A percentile compares a stretch with the other conserved stretches of the same genome.
These are phyloP conservation scores for Clarireedia homoeocarpa DNA, from an alignment of 2,329 filamentous ascomycete genomes.

Conservation along the genomic window DNA sequence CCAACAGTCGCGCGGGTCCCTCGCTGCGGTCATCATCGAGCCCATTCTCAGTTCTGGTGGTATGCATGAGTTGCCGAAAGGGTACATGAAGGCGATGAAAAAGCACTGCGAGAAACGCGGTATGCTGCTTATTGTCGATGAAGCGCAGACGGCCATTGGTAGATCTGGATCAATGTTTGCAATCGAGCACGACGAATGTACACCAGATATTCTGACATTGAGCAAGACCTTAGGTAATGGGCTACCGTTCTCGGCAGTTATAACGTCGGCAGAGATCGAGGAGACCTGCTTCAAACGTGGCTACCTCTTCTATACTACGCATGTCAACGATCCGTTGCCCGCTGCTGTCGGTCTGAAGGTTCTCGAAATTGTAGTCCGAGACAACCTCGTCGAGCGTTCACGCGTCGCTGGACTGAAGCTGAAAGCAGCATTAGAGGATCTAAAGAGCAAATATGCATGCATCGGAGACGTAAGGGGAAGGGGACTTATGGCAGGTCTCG, in stretches of 20 bases:
- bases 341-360: slow-evolving; percentile 54
- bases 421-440: slow-evolving; percentile 37
- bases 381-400: slow-evolving; percentile 42
- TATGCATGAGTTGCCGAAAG: slow-evolving; percentile 49
- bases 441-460: slow-evolving; percentile 48
- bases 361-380: slow-evolving; percentile 51
- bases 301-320: slow-evolving; percentile 53
- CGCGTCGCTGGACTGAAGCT: slow-evolving; percentile 38
- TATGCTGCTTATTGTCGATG: slow-evolving; percentile 52
- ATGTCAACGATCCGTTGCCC: slow-evolving; percentile 54
- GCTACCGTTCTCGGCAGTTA: slow-evolving; percentile 49
- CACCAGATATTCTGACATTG: slow-evolving; percentile 52
- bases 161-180: slow-evolving; percentile 51
- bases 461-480: slow-evolving; percentile 54
- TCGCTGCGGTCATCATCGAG: slow-evolving; percentile 57
- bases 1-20: slow-evolving; percentile 48
- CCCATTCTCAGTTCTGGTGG: slow-evolving; percentile 39
- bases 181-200: slow-evolving; percentile 44
- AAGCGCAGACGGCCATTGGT: slow-evolving; percentile 52
- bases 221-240: slow-evolving; percentile 56
- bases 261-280: slow-evolving; percentile 47
- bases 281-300: slow-evolving; percentile 38
- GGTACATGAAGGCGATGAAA: slow-evolving; percentile 50
- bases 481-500: slow-evolving; percentile 49
- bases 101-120: slow-evolving; percentile 44